phyloP scores from a whole-genome alignment of 129 eudicot species.

The Oenanthe sinensis region DNA sequence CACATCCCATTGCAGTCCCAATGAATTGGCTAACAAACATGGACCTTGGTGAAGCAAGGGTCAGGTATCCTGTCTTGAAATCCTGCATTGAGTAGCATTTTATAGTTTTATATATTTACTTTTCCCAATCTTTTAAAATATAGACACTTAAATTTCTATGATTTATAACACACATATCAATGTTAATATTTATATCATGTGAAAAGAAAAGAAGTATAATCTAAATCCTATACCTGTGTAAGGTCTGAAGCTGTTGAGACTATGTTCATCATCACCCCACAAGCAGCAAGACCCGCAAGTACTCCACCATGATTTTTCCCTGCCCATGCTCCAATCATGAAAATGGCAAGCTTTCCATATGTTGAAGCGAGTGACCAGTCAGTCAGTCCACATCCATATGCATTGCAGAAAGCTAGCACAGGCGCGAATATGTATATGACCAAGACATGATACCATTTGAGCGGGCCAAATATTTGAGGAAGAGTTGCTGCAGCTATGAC shows the following conservation, averaged over 20 bases:
- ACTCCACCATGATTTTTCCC: slow-evolving; percentile 54
- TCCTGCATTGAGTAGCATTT: no score
- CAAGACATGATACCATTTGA: slow-evolving; percentile 51
- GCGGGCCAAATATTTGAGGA: slow-evolving; percentile 38
- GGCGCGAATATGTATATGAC: slow-evolving; percentile 49
- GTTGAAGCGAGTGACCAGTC: slow-evolving; percentile 65
- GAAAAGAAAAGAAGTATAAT: not conserved
- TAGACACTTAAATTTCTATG: no score
- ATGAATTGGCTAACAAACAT: slow-evolving; percentile 13
- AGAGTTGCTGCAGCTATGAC: slow-evolving; percentile 23
- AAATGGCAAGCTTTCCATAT: slow-evolving; percentile 52
- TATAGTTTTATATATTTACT: no score
- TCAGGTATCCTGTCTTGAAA: slow-evolving; percentile 9
- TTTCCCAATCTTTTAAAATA: no score
- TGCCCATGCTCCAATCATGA: slow-evolving; percentile 45
- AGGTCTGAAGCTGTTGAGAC: slow-evolving; percentile 52
- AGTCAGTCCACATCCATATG: slow-evolving; percentile 62
- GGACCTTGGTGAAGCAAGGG: slow-evolving; percentile 12
- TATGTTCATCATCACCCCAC: slow-evolving; percentile 72
- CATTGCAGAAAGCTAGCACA: slow-evolving; percentile 52
- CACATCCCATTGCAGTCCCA: slow-evolving; percentile 10
- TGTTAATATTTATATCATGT: not conserved
- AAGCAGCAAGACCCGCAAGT: slow-evolving; percentile 61
- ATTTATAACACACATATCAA: no score
- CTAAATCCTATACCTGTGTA: slow-evolving; percentile 35